Evolutionary conservation across 164 flowering plant species (phyloP).

Genomic region (Cinnamomum chago): DNA sequence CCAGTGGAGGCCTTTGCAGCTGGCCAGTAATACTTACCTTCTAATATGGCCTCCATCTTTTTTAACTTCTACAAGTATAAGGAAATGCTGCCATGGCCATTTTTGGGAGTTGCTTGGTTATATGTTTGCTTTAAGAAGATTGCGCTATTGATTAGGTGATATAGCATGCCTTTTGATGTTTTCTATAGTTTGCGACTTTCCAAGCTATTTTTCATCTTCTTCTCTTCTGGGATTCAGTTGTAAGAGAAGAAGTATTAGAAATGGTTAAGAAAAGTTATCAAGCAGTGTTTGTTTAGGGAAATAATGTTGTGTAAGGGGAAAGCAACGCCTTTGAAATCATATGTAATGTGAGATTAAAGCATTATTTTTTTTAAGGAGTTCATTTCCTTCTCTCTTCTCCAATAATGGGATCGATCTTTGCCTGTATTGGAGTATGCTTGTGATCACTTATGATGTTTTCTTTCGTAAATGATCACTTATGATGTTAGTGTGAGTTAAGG

Average conservation of each 20-base stretch:
- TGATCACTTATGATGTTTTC: too few species aligned
- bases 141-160: not conserved
- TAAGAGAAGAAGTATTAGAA: not conserved
- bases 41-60: not conserved
- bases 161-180: not conserved
- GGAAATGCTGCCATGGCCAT: not conserved
- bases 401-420: not conserved
- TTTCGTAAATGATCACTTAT: too few species aligned
- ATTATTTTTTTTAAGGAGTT: not conserved
- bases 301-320: not conserved
- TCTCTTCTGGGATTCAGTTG: not conserved
- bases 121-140: not conserved
- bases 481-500: too few species aligned
- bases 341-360: not conserved
- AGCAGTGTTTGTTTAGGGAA: not conserved
- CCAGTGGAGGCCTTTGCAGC: conserved; percentile 18
- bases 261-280: not conserved
- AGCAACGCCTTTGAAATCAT: conserved; percentile 1
- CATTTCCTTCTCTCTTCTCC: not conserved
- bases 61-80: too few species aligned
- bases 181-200: not conserved
- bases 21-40: conserved; percentile 9
- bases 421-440: not conserved
- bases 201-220: not conserved
- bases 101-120: not conserved